These are phyloP conservation scores for Magnolia sinica DNA, from an alignment of 164 flowering plant species.

Conservation along the genomic window DNA sequence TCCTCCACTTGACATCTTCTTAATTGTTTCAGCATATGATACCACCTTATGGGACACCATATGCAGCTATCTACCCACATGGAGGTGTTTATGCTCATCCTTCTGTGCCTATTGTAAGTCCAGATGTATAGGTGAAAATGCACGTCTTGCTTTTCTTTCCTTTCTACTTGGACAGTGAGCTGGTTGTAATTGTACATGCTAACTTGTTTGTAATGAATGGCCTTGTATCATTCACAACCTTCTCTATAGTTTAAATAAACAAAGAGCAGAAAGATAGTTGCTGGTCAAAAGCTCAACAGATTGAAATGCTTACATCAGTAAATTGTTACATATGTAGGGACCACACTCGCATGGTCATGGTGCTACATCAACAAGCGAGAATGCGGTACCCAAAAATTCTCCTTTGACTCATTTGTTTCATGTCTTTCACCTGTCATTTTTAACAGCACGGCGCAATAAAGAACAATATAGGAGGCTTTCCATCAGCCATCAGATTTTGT, in stretches of 20 bases:
- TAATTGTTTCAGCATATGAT: conserved; percentile 63
- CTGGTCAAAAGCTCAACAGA: not conserved
- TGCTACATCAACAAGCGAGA: conserved; percentile 35
- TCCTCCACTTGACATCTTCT: conserved; percentile 4
- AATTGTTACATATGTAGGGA: conserved; percentile 31
- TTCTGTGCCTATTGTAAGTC: conserved; percentile 70
- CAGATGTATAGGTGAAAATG: not conserved
- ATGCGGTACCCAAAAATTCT: conserved; percentile 15
- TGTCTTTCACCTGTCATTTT: too few relatives aligned
- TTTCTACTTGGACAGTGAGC: not conserved
- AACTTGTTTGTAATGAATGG: not conserved
- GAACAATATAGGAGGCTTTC: too few relatives aligned
- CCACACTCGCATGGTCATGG: conserved; percentile 45
- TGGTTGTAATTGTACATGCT: not conserved
- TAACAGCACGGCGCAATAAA: too few relatives aligned
- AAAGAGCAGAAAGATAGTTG: not conserved
- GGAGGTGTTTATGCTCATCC: conserved; percentile 91
- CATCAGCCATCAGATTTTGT: too few relatives aligned
- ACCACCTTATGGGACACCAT: conserved; percentile 86
- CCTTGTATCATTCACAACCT: not conserved
- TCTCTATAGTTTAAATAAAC: not conserved
- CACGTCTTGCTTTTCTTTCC: not conserved
- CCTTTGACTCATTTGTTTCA: not conserved
- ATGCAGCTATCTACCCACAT: conserved; percentile 80
- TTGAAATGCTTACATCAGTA: not conserved